Conservation (phyloP, 768 basidiomycete species). For the Russula vinacea region DNA sequence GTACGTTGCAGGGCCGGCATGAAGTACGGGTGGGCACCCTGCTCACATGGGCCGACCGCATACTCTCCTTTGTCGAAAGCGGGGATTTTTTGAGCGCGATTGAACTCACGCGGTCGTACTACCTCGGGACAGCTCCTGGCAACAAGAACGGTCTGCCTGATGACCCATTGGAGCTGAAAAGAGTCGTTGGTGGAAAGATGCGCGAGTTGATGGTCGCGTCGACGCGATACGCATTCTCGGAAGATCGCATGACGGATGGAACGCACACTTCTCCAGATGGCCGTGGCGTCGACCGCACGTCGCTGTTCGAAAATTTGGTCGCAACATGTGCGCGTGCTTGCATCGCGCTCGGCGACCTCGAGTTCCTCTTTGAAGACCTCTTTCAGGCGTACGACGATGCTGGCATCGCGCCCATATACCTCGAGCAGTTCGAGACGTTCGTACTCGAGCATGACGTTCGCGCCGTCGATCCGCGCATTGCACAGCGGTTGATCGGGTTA, state of each 20-base stretch:
- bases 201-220: slow-evolving; percentile 85
- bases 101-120: slow-evolving; percentile 78
- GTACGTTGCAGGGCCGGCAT: slow-evolving; percentile 51
- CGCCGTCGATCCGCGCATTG: slow-evolving; percentile 80
- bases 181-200: slow-evolving; percentile 70
- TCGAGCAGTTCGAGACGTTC: slow-evolving; percentile 76
- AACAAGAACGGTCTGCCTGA: slow-evolving; percentile 85
- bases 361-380: slow-evolving; percentile 90
- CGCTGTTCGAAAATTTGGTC: slow-evolving; percentile 86
- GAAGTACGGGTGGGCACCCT: slow-evolving; percentile 78
- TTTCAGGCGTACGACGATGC: slow-evolving; percentile 84
- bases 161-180: slow-evolving; percentile 52
- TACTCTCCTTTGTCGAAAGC: slow-evolving; percentile 74
- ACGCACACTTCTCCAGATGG: slow-evolving; percentile 81
- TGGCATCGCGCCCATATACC: slow-evolving; percentile 82
- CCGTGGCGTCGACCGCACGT: slow-evolving; percentile 88
- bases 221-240: slow-evolving; percentile 85
- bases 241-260: slow-evolving; percentile 87
- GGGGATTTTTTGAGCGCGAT: slow-evolving; percentile 92
- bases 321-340: slow-evolving; percentile 72
- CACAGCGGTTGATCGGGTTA: slow-evolving; percentile 75
- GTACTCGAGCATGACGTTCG: slow-evolving; percentile 71
- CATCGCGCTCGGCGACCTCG: slow-evolving; percentile 72
- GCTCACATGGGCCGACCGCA: slow-evolving; percentile 92
- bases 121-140: slow-evolving; percentile 72